Conservation (phyloP, 2,329 filamentous ascomycete species). For the Seiridium cupressi region DNA sequence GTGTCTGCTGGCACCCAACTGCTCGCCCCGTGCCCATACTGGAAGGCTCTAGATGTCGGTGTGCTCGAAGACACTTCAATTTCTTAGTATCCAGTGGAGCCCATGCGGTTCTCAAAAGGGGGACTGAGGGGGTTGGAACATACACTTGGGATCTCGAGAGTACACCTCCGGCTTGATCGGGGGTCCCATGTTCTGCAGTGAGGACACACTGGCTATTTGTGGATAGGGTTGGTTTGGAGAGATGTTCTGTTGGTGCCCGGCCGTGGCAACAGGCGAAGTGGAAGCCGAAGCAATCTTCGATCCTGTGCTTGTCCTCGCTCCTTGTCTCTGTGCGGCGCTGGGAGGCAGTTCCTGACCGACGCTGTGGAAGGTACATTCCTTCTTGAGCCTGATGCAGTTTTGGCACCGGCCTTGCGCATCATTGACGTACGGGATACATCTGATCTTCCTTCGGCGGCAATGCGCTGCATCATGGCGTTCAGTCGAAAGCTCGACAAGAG, state of each 20-base stretch:
- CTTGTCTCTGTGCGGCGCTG: slow-evolving; percentile 41
- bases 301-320: slow-evolving; percentile 35
- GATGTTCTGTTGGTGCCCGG: slow-evolving; percentile 40
- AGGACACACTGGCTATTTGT: slow-evolving; percentile 39
- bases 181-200: slow-evolving; percentile 44
- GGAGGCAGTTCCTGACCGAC: slow-evolving; percentile 69
- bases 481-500: background rate
- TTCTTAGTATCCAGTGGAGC: background rate
- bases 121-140: slow-evolving; percentile 19
- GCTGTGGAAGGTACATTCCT: slow-evolving; percentile 89
- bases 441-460: slow-evolving; percentile 89
- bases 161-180: slow-evolving; percentile 40
- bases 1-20: slow-evolving; percentile 46
- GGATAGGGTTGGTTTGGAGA: slow-evolving; percentile 39
- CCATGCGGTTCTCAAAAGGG: background rate
- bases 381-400: slow-evolving; percentile 92
- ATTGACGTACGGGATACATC: slow-evolving; percentile 75
- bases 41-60: slow-evolving; percentile 32
- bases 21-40: slow-evolving; percentile 36
- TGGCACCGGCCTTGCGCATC: slow-evolving; percentile 77
- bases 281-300: slow-evolving; percentile 42
- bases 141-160: slow-evolving; percentile 41
- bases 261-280: slow-evolving; percentile 46
- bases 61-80: slow-evolving; percentile 32
- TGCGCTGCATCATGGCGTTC: slow-evolving; percentile 59